Conservation (phyloP, 805 yeast species). For the Lachancea meyersii region DNA sequence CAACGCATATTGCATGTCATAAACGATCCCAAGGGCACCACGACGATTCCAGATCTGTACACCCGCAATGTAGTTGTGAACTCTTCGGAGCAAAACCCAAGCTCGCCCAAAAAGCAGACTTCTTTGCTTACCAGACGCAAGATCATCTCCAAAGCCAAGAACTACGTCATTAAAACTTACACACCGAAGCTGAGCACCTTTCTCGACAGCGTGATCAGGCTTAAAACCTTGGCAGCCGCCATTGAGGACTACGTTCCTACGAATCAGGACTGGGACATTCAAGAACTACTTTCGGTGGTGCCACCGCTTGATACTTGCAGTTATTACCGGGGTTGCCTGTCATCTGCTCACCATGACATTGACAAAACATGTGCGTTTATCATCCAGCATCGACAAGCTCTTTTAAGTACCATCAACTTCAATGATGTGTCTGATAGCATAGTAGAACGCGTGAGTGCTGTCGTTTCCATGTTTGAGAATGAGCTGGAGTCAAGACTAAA, state of each 20-base stretch:
- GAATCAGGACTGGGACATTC: conserved; percentile 1
- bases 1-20: conserved; percentile 31
- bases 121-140: conserved; percentile 33
- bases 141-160: conserved; percentile 29
- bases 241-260: conserved; percentile 11
- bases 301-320: conserved; percentile 9
- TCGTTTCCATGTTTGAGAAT: conserved; percentile 6
- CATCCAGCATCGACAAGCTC: conserved; percentile 5
- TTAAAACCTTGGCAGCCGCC: conserved; percentile 14
- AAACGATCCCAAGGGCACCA: conserved; percentile 34
- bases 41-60: conserved; percentile 38
- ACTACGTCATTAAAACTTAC: conserved; percentile 30
- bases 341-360: background rate
- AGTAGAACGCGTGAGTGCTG: conserved; percentile 1
- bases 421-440: conserved; percentile 14
- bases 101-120: conserved; percentile 32
- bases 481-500: conserved; percentile 6
- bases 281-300: conserved; percentile 2
- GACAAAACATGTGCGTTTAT: conserved; percentile 6
- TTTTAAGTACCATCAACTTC: conserved; percentile 15
- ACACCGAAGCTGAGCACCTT: conserved; percentile 26
- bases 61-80: conserved; percentile 33
- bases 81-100: conserved; percentile 10
- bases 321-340: background rate
- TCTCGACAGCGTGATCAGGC: conserved; percentile 18